Evolutionary conservation across 495 filamentous ascomycete species (phyloP), one percentile per base, ranked within the genome.

Genomic region (Poronia punctata): DNA sequence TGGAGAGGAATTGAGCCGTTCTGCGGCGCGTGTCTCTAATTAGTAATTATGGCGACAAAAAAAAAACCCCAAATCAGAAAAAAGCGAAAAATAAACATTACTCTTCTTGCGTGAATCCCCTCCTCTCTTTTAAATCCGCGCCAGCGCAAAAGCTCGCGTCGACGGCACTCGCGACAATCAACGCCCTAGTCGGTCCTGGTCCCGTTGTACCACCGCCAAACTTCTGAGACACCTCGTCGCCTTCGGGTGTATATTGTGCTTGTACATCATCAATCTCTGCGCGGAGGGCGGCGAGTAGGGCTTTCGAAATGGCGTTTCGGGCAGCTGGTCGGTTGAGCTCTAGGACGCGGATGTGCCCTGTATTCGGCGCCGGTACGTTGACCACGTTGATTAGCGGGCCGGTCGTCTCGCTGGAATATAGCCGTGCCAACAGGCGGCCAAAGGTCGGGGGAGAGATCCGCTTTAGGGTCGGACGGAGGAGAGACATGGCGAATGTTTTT

Each of bases 101-200:
- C 80, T 95, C 81, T 38, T 83, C 77, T 38, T 61, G 67, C 3
- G 74, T 83, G 60, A 97, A 87, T 0, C 66, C 71, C 22, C 72
- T 74, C 15, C 90, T 71, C 68, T 96, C 92, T 56, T 95, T 97
- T 42, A 98, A 60, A 50, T 98, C 90, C 1, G 92, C 92, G 21
- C 92, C 92, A 0, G 93, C 88, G 64, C 90, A 97, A 64, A 98
- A 98, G 38, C 78, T 79, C 2, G 74, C 67, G 28, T 95, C 86
- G 12, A 82, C 68, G 5, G 83, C 84, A 47, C 82, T 88, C 9
- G 81, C 82, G 2, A 97, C 44, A 14, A 97, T 76, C 50, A 98
- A 51, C 0, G 81, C 87, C 29, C 92, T 65, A 7, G 88, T 95
- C 0, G 69, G 68, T 58, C 66, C 27, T 70, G 14, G 20, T 62